phyloP scores from a whole-genome alignment of 495 filamentous ascomycete genomes.

The Aspergillus indologenus region DNA sequence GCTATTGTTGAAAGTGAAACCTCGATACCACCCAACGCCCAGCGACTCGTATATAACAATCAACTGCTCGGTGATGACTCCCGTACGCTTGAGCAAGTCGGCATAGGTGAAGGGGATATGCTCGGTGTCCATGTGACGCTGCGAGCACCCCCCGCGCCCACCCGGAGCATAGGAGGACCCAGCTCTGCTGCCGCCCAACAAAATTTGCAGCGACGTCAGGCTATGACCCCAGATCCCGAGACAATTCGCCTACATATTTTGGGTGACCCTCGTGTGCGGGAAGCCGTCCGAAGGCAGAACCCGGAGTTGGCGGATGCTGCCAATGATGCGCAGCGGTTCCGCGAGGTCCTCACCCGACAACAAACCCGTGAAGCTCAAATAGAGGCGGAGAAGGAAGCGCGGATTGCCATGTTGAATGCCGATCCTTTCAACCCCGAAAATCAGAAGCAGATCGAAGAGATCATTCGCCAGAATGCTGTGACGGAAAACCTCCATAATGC shows the following conservation, averaged over 20 bases:
- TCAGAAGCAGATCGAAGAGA: slow-evolving; percentile 91
- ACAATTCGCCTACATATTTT: slow-evolving; percentile 77
- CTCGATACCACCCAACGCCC: slow-evolving; percentile 43
- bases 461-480: slow-evolving; percentile 90
- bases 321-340: slow-evolving; percentile 75
- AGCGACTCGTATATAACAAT: slow-evolving; percentile 82
- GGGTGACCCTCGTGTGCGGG: slow-evolving; percentile 68
- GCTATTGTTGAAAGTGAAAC: slow-evolving; percentile 71
- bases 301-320: slow-evolving; percentile 74
- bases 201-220: slow-evolving; percentile 37
- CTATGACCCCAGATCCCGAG: slow-evolving; percentile 66
- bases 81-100: slow-evolving; percentile 76
- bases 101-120: slow-evolving; percentile 89
- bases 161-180: slow-evolving; percentile 21
- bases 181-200: slow-evolving; percentile 36
- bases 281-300: slow-evolving; percentile 62
- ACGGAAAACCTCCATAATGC: slow-evolving; percentile 93
- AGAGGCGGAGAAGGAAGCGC: slow-evolving; percentile 72
- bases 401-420: slow-evolving; percentile 76
- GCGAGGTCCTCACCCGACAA: slow-evolving; percentile 61
- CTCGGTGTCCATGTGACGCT: slow-evolving; percentile 72
- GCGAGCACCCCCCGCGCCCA: slow-evolving; percentile 20
- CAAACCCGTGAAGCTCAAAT: slow-evolving; percentile 64
- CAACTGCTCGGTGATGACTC: slow-evolving; percentile 70
- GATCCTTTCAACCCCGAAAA: slow-evolving; percentile 91